Base-by-base conservation (phyloP, 192 early-diverging fungal species). In the Oehlia diaphana region DNA sequence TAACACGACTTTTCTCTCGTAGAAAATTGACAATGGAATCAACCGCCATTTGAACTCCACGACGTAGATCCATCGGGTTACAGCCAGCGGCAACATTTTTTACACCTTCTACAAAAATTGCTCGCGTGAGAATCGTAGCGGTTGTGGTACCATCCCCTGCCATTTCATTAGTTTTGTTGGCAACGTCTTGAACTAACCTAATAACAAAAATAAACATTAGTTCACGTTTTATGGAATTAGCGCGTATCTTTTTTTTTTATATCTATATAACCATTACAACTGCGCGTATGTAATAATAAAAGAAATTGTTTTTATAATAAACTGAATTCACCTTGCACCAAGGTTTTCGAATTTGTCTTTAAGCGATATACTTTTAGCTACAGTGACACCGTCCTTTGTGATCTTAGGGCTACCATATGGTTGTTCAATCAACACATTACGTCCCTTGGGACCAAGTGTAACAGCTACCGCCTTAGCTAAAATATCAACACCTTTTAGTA, bases 61-160 rank as follows among this genome's bases (percentile, higher is more conserved):
- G 94, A 74, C 98, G 93, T 82, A 99, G 90, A 82, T 99, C 98
- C 91, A 96, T 95, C 80, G 98, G 98, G 91, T 98, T 99, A 89
- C 98, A 96, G 42, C 98, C 98, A 77, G 97, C 97, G 50, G 97
- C 96, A 65, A 99, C 97, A 83, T 96, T 98, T 93, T 98, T 98
- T 80, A 99, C 92, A 82, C 98, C 98, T 89, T 99, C 97, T 81
- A 93, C 91, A 87, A 99, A 99, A 88, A 99, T 99, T 76, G 95
- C 98, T 80, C 97, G 95, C 71, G 98, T 94, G 50, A 99, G 90
- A 23, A 99, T 96, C 44, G 98, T 99, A 42, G 97, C 97, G 31
- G 98, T 99, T 69, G 98, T 99, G 66, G 98, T 99, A 76, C 98
- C 98, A 87, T 99, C 98, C 82, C 98, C 98, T 77, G 98, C 98